phyloP scores from a whole-genome alignment of 352 stramenopile genomes.

The Sclerospora graminicola region DNA sequence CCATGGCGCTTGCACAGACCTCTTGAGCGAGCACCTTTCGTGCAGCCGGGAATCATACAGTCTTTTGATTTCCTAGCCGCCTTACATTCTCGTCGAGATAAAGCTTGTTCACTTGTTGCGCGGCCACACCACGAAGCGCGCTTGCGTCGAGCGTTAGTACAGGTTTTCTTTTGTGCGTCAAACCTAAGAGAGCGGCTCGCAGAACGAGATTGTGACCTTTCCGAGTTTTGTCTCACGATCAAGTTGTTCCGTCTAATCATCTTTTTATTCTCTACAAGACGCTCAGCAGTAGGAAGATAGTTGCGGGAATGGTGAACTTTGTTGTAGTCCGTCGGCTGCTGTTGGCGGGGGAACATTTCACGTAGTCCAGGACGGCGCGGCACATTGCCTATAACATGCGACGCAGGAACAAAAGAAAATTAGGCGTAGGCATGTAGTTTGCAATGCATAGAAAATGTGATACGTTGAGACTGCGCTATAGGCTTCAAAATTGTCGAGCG shows the following conservation, averaged over 20 bases:
- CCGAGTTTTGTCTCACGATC: constrained; percentile 1
- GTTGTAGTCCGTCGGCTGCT: constrained; percentile 6
- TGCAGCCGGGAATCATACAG: constrained; percentile 55
- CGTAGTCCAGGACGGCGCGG: constrained; percentile 22
- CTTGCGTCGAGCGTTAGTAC: constrained; percentile 7
- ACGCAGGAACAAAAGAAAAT: not conserved
- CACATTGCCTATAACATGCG: constrained; percentile 3
- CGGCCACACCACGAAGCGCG: constrained; percentile 32
- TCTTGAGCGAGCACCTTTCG: constrained; percentile 65
- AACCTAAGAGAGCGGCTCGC: constrained; percentile 25
- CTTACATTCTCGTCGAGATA: constrained; percentile 13
- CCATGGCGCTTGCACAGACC: constrained; percentile 81
- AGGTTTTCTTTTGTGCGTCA: constrained; percentile 5
- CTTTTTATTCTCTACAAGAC: constrained; percentile 7
- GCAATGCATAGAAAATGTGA: not conserved
- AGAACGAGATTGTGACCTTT: constrained; percentile 6
- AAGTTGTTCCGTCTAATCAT: constrained; percentile 4
- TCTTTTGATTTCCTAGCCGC: constrained; percentile 58
- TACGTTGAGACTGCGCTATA: constrained; percentile 10
- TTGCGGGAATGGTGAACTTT: constrained; percentile 7
- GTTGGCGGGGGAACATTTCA: constrained; percentile 20
- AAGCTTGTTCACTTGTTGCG: constrained; percentile 1
- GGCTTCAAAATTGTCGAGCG: constrained; percentile 6
- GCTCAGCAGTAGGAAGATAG: constrained; percentile 8
- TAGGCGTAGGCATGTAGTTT: not conserved